Base-by-base conservation (phyloP, 257 asterid genomes). In the Nyctanthes arbortristis region DNA sequence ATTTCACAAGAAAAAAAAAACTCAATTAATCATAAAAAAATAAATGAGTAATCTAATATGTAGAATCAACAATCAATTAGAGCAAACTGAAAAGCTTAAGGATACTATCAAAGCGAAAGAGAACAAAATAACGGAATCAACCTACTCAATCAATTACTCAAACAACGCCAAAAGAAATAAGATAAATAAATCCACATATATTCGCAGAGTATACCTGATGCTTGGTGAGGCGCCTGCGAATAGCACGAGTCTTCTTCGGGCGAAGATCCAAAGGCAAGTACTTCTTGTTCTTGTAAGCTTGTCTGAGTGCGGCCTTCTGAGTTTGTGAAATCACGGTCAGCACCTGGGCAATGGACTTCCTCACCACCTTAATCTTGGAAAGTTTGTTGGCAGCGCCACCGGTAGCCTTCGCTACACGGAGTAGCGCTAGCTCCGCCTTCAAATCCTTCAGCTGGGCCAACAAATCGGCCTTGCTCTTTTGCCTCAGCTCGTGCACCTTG, bases 231-330 rank as follows among this genome's bases (percentile, higher is more conserved):
- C 96, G 91, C n/a, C 87, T 83, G 22, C 93, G 96, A 63, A 88
- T 86, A 13, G 96, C 96, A 37, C 91, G 84, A 7, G 96, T 88
- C 71, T 86, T 86, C 85, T 86, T 88, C 3, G 93, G 93, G 74
- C 96, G 96, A 70, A 88, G 91, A 77, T 88, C 96, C 37, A 88
- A 87, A 0, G 96, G 93, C 80, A 89, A 69, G 36, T 78, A 83
- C 84, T 89, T 84, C 82, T 89, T 89, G 72, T 89, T 87, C 88
- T 83, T 78, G 78, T 84, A 89, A 0, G 52, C 93, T 52, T 87
- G 84, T 34, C 93, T 87, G 63, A 89, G 72, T 1, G 85, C 93
- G 10, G 81, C 1, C 66, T 89, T 89, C 77, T 89, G 93, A 85
- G 82, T 87, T 84, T 89, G 96, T 0, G 96, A 89, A 32, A 89